Conservation (phyloP, 2,329 filamentous ascomycete species). For the Alternaria gaisen region DNA sequence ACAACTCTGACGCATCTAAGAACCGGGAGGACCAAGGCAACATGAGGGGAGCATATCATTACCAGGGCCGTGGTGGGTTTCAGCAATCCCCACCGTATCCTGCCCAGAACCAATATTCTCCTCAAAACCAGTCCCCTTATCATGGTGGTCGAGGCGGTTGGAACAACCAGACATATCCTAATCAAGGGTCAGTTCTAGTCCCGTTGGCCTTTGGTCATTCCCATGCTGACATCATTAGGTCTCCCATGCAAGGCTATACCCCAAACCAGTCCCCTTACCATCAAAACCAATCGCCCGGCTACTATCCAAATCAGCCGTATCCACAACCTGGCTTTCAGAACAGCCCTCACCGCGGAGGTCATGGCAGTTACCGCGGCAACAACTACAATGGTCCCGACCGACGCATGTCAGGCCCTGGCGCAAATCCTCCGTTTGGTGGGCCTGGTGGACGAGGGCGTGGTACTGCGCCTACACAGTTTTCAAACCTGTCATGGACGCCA, state of each 20-base stretch:
- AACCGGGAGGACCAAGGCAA: slow-evolving; percentile 37
- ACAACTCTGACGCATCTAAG: slow-evolving; percentile 43
- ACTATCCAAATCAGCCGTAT: slow-evolving; percentile 63
- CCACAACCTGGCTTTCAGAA: slow-evolving; percentile 63
- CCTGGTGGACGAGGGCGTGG: slow-evolving; percentile 63
- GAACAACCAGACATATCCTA: slow-evolving; percentile 56
- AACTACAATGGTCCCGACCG: slow-evolving; percentile 55
- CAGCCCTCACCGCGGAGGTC: slow-evolving; percentile 62
- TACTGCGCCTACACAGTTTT: slow-evolving; percentile 61
- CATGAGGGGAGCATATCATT: slow-evolving; percentile 50
- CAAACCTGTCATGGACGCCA: slow-evolving; percentile 76
- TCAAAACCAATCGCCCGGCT: slow-evolving; percentile 51
- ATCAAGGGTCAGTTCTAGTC: slow-evolving; percentile 59
- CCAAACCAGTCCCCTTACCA: slow-evolving; percentile 63
- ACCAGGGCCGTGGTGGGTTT: slow-evolving; percentile 55
- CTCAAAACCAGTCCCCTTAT: slow-evolving; percentile 70
- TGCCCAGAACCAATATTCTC: slow-evolving; percentile 67
- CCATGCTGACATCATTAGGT: slow-evolving; percentile 47
- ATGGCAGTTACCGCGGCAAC: slow-evolving; percentile 66
- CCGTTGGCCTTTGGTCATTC: background rate
- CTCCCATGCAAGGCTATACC: slow-evolving; percentile 66
- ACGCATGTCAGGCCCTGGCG: slow-evolving; percentile 56
- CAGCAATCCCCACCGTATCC: slow-evolving; percentile 68
- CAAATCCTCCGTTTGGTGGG: slow-evolving; percentile 50
- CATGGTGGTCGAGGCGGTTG: slow-evolving; percentile 63